Evolutionary conservation across 345 rosid species (phyloP).

Genomic region (Cardamine occulta): DNA sequence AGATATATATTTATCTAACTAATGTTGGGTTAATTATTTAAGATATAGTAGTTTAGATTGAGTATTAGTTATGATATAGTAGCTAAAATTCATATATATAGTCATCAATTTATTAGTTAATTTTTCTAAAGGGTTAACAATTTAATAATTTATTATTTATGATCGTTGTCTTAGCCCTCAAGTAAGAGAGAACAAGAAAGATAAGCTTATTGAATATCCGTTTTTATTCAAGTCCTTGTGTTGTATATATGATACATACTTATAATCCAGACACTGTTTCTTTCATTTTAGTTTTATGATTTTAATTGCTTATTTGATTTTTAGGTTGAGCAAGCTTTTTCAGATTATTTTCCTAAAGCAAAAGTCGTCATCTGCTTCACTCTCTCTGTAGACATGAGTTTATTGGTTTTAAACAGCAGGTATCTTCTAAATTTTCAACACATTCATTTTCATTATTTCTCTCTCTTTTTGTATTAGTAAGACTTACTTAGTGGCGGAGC

Average conservation of each 20-base stretch:
- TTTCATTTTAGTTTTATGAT: not conserved
- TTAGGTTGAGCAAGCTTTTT: conserved; percentile 5
- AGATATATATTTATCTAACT: not conserved
- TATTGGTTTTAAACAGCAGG: conserved; percentile 18
- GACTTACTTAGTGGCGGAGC: not conserved
- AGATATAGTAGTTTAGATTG: not conserved
- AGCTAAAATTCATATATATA: not conserved
- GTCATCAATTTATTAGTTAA: not conserved
- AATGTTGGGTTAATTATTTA: not conserved
- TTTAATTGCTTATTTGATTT: not conserved
- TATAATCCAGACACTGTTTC: not conserved
- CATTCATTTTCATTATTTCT: not conserved
- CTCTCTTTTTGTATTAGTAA: not conserved
- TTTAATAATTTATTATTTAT: not conserved
- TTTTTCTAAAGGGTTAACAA: not conserved
- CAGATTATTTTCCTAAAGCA: not conserved
- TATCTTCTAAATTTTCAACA: not conserved
- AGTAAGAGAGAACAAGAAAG: not conserved
- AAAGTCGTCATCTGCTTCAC: not conserved
- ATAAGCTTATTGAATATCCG: not conserved
- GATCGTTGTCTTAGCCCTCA: not conserved
- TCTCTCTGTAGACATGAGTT: conserved; percentile 19
- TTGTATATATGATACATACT: not conserved
- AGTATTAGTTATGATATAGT: not conserved
- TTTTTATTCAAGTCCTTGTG: not conserved